Evolutionary conservation across 371 early-diverging fungal species (phyloP).

Genomic region (Massospora cicadina): DNA sequence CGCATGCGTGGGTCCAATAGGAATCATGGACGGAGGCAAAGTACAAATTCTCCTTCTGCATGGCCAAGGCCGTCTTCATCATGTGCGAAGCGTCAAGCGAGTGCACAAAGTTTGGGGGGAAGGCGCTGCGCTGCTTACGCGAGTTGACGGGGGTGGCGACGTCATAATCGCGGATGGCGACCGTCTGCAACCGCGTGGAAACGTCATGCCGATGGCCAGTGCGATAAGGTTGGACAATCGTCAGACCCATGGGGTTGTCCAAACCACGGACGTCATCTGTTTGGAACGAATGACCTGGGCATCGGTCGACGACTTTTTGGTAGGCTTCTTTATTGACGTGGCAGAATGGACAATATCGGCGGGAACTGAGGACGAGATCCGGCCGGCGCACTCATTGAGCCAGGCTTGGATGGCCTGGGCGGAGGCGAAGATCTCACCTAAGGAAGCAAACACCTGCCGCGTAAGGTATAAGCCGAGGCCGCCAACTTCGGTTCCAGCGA

Average conservation of each 20-base stretch:
- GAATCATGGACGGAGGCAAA: constrained; percentile 97
- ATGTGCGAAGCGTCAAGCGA: constrained; percentile 95
- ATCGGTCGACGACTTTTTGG: background rate
- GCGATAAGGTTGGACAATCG: constrained; percentile 94
- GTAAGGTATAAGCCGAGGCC: constrained; percentile 52
- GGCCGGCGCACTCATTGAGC: constrained; percentile 75
- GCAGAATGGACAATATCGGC: constrained; percentile 25
- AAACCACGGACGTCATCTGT: constrained; percentile 78
- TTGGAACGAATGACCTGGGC: constrained; percentile 16
- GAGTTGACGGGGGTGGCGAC: constrained; percentile 67
- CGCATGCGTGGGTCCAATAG: constrained; percentile 95
- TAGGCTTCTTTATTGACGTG: constrained; percentile 6
- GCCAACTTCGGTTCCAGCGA: constrained; percentile 33
- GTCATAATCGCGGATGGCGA: constrained; percentile 52
- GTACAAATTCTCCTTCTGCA: constrained; percentile 51
- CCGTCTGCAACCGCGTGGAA: constrained; percentile 58
- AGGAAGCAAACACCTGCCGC: constrained; percentile 59
- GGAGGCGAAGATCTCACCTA: constrained; percentile 79
- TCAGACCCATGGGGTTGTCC: constrained; percentile 95
- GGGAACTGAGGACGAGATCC: constrained; percentile 67
- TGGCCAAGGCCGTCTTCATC: constrained; percentile 83
- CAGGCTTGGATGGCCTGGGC: constrained; percentile 84
- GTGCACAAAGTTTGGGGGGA: constrained; percentile 97
- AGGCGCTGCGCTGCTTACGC: constrained; percentile 84
- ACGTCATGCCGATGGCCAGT: constrained; percentile 39